Percentiles rank a stretch among this genome's conserved stretches.
Evolutionary conservation across 208 protist species (phyloP).

Genomic region (Acanthamoeba rhysodes): DNA sequence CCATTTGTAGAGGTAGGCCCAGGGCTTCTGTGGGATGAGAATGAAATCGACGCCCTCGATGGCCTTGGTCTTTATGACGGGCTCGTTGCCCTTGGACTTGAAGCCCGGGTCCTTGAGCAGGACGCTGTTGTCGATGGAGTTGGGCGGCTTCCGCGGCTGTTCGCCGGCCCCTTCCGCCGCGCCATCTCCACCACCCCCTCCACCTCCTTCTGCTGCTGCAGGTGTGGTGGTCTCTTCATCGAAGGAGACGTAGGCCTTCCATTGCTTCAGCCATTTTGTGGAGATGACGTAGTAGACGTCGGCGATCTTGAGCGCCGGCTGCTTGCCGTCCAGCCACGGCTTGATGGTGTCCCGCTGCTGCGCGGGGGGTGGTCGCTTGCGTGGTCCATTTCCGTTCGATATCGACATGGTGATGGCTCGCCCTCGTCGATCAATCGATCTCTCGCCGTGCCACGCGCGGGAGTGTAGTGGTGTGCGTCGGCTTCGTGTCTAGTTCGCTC

Average conservation of each 20-base stretch:
- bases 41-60: slow-evolving; percentile 1
- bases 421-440: background rate
- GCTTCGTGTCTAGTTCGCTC: background rate
- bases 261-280: slow-evolving; percentile 16
- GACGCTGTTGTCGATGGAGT: slow-evolving; percentile 21
- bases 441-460: background rate
- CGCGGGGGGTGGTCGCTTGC: background rate
- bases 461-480: background rate
- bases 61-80: slow-evolving; percentile 28
- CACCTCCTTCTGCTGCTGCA: background rate
- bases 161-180: background rate
- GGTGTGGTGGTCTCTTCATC: slow-evolving; percentile 12
- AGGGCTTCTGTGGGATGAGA: slow-evolving; percentile 23
- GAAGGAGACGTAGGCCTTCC: slow-evolving; percentile 35
- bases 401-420: background rate
- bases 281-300: slow-evolving; percentile 36
- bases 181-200: background rate
- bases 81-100: slow-evolving; percentile 62
- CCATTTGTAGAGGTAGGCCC: slow-evolving; percentile 23
- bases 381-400: background rate
- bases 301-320: background rate
- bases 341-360: background rate
- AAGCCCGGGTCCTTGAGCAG: slow-evolving; percentile 43
- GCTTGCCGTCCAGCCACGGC: background rate
- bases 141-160: background rate